Conservation (phyloP, 2,329 filamentous ascomycete genomes). For the Boeremia exigua region DNA sequence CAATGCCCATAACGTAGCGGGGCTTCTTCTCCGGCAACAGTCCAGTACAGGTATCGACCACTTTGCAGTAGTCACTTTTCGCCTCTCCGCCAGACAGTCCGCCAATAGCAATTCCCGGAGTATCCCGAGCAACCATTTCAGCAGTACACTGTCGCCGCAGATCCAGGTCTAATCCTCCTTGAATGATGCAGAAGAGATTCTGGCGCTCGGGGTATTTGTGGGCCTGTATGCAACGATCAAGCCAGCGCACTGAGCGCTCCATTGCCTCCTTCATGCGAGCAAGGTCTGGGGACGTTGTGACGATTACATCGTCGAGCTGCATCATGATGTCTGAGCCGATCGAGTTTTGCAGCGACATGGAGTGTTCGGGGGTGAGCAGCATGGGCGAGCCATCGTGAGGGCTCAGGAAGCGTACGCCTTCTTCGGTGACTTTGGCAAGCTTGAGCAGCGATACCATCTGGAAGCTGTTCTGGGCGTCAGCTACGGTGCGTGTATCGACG, state of each 20-base stretch:
- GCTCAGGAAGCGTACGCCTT: constrained; percentile 93
- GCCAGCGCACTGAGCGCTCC: constrained; percentile 92
- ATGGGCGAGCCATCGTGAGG: constrained; percentile 95
- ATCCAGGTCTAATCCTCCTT: constrained; percentile 88
- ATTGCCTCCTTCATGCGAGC: constrained; percentile 92
- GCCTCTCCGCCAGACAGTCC: constrained; percentile 94
- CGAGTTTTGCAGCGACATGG: constrained; percentile 92
- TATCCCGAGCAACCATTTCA: constrained; percentile 88
- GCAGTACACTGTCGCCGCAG: constrained; percentile 82
- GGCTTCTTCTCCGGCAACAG: constrained; percentile 89
- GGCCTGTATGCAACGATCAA: constrained; percentile 90
- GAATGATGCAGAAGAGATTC: constrained; percentile 98
- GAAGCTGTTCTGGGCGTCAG: constrained; percentile 67
- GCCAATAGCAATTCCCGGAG: constrained; percentile 95
- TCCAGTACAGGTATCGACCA: constrained; percentile 84
- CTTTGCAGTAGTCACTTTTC: constrained; percentile 89
- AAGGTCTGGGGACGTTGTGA: constrained; percentile 89
- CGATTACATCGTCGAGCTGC: constrained; percentile 98
- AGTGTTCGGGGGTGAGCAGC: constrained; percentile 97
- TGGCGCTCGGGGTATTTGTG: constrained; percentile 83
- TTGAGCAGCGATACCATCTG: constrained; percentile 98
- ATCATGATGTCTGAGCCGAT: constrained; percentile 97
- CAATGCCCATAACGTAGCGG: constrained; percentile 99
- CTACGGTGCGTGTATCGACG: constrained; percentile 17
- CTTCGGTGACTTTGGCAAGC: constrained; percentile 90